phyloP scores from a whole-genome alignment of 305 asterid species.

The Fraxinus albicans region DNA sequence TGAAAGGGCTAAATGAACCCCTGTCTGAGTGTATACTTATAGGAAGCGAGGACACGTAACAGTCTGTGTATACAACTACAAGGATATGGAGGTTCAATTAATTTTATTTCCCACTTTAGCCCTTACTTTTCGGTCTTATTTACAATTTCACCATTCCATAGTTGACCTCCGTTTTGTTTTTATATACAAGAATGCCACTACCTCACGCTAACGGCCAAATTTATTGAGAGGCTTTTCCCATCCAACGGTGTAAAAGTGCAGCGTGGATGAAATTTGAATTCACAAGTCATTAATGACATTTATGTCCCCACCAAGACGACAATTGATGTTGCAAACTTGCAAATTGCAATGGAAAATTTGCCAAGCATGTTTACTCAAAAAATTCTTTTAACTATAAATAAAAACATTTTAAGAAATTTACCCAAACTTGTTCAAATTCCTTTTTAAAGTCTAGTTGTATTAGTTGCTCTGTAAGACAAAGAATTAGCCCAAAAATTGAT shows the following conservation, averaged over 20 bases:
- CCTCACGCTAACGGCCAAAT: slow-evolving; percentile 8
- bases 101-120: slow-evolving; percentile 3
- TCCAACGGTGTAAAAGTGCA: not conserved
- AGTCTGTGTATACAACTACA: slow-evolving; percentile 18
- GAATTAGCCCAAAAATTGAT: too few species aligned
- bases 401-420: too few species aligned
- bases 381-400: too few species aligned
- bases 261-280: not conserved
- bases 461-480: too few species aligned
- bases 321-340: not conserved
- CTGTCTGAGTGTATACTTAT: slow-evolving; percentile 34
- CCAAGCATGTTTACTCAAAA: too few species aligned
- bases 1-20: slow-evolving; percentile 9
- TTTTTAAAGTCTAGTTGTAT: too few species aligned
- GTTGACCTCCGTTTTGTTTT: not conserved
- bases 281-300: not conserved
- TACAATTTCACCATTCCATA: slow-evolving; percentile 23
- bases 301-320: not conserved
- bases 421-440: too few species aligned
- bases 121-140: slow-evolving; percentile 26
- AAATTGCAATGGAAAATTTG: too few species aligned
- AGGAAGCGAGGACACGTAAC: slow-evolving; percentile 58
- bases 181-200: slow-evolving; percentile 31
- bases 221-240: not conserved
- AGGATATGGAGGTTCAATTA: slow-evolving; percentile 18